These are phyloP conservation scores for Colletotrichum gloeosporioides DNA, from an alignment of 2,329 filamentous ascomycete genomes.

Conservation along the genomic window DNA sequence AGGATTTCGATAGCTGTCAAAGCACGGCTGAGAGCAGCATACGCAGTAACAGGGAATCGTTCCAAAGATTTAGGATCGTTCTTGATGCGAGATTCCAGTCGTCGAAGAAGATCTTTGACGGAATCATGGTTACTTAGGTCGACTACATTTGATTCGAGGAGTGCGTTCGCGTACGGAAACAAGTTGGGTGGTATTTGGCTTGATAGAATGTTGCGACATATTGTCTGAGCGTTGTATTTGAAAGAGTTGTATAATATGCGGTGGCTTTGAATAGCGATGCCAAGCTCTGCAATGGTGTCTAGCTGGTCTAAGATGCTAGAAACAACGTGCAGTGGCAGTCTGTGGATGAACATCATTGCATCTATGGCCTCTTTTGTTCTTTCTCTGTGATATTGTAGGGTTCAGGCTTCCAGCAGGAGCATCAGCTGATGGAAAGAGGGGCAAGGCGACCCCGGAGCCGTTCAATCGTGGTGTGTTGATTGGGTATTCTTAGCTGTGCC, in stretches of 20 bases:
- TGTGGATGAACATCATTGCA: neutral
- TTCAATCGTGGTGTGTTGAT: neutral
- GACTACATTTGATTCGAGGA: neutral
- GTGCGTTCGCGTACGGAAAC: neutral
- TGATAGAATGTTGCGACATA: neutral
- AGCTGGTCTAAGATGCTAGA: neutral
- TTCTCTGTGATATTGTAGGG: neutral
- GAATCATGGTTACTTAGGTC: neutral
- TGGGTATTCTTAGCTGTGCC: neutral
- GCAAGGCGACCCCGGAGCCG: neutral
- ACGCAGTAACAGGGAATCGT: neutral
- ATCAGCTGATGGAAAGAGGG: neutral
- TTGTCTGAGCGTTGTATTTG: neutral
- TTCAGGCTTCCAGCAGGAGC: neutral
- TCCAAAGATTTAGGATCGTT: neutral
- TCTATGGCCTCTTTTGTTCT: neutral
- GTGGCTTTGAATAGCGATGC: neutral
- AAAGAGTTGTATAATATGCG: neutral
- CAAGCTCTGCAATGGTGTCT: neutral
- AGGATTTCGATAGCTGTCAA: neutral
- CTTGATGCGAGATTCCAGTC: neutral
- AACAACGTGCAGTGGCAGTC: neutral
- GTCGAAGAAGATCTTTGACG: neutral
- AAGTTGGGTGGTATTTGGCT: neutral
- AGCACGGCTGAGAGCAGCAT: neutral